Percentiles rank a stretch among this genome's conserved stretches.
Conservation (phyloP, 768 basidiomycete genomes). For the Panaeolus papilionaceus region DNA sequence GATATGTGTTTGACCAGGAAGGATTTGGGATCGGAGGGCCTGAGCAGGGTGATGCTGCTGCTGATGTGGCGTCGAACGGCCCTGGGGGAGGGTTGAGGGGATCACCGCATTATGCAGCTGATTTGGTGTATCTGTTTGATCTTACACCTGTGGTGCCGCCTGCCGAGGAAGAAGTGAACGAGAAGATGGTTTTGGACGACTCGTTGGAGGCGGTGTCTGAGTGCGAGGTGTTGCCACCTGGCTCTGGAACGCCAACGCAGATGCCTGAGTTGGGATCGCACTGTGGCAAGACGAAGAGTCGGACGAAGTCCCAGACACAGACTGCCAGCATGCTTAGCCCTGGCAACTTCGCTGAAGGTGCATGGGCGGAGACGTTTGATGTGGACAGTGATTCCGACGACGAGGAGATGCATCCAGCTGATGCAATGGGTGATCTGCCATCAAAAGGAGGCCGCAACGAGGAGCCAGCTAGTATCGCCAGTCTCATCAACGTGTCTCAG, state of each 20-base stretch:
- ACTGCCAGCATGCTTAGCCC: conserved; percentile 1
- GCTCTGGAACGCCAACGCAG: neutral
- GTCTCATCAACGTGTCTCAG: neutral
- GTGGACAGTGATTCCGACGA: conserved; percentile 2
- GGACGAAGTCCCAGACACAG: conserved; percentile 5
- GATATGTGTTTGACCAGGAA: conserved; percentile 86
- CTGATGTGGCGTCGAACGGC: neutral
- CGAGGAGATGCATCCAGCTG: neutral
- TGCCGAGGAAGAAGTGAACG: conserved; percentile 19
- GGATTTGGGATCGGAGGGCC: conserved; percentile 45
- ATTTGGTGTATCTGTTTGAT: conserved; percentile 82
- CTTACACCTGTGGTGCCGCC: conserved; percentile 52
- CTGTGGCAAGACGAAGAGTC: neutral
- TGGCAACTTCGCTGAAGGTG: neutral
- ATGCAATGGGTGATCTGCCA: neutral
- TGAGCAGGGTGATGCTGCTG: neutral
- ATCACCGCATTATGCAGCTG: conserved; percentile 72
- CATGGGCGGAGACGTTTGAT: conserved; percentile 2
- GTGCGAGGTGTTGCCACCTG: neutral
- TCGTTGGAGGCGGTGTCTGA: neutral
- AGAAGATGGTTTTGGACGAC: neutral
- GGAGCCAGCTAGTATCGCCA: neutral
- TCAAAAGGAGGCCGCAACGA: neutral
- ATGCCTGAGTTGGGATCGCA: neutral
- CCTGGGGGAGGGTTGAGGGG: conserved; percentile 41